Conservation (phyloP, 2,329 filamentous ascomycete genomes). For the Botrytis tulipae region DNA sequence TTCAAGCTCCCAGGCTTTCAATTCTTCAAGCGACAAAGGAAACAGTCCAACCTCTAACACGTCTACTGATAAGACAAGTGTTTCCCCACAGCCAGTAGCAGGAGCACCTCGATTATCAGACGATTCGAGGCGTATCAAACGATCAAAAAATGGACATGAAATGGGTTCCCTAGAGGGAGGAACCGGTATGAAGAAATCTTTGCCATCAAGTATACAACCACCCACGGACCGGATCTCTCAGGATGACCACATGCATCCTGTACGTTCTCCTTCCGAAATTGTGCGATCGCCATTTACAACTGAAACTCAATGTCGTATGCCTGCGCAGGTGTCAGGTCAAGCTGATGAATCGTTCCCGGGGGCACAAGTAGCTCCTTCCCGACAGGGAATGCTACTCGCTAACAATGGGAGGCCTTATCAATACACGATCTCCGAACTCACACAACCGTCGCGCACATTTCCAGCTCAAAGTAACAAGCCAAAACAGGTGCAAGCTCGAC, state of each 20-base stretch:
- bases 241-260: neutral
- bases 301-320: neutral
- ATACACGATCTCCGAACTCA: neutral
- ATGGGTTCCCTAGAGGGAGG: neutral
- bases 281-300: neutral
- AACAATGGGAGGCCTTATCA: neutral
- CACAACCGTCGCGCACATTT: neutral
- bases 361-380: accelerated
- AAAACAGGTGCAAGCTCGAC: neutral
- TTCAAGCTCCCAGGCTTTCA: neutral
- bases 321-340: neutral
- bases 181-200: neutral
- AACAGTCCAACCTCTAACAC: neutral
- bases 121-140: neutral
- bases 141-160: neutral
- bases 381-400: neutral
- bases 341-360: neutral
- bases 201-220: neutral
- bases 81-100: neutral
- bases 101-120: too few species aligned
- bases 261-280: neutral
- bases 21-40: neutral
- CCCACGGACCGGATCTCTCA: too few species aligned
- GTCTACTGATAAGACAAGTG: neutral
- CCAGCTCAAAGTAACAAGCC: neutral